Evolutionary conservation across 805 yeast species (phyloP).

Genomic region (Teunomyces pallodes): DNA sequence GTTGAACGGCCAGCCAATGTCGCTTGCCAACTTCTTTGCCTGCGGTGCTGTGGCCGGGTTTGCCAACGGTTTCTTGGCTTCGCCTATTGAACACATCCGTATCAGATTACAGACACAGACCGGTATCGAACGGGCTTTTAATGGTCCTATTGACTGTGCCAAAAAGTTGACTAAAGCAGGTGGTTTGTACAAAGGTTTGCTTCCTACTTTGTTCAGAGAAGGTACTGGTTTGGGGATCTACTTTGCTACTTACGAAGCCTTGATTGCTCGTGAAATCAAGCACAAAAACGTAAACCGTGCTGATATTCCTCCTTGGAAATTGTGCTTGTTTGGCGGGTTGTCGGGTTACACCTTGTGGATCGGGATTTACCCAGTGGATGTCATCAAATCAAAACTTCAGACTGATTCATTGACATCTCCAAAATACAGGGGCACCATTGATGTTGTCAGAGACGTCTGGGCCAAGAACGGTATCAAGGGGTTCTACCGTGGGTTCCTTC

Average conservation of each 20-base stretch:
- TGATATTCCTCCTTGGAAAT: constrained; percentile 85
- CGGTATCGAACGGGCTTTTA: constrained; percentile 44
- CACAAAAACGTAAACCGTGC: constrained; percentile 47
- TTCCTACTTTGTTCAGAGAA: constrained; percentile 89
- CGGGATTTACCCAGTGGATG: constrained; percentile 83
- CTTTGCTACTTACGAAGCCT: constrained; percentile 87
- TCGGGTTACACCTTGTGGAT: constrained; percentile 93
- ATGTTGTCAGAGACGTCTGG: constrained; percentile 56
- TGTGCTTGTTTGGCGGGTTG: constrained; percentile 84
- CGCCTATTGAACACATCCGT: constrained; percentile 94
- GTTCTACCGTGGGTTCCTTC: constrained; percentile 86
- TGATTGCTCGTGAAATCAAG: constrained; percentile 66
- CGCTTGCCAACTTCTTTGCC: constrained; percentile 65
- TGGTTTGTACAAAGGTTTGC: constrained; percentile 75
- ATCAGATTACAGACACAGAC: constrained; percentile 91
- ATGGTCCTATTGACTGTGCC: constrained; percentile 76
- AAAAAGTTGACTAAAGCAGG: constrained; percentile 51
- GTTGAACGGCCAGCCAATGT: constrained; percentile 44
- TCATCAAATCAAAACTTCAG: constrained; percentile 86
- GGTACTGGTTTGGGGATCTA: constrained; percentile 96
- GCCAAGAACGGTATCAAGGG: constrained; percentile 67
- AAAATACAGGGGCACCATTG: constrained; percentile 53
- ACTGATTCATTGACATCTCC: constrained; percentile 58
- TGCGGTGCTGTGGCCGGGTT: constrained; percentile 93
- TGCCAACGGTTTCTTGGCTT: constrained; percentile 83